Percentiles rank a stretch among this genome's conserved stretches.
These are phyloP conservation scores for Cadophora malorum DNA, from an alignment of 2,329 filamentous ascomycete species.

Conservation along the genomic window DNA sequence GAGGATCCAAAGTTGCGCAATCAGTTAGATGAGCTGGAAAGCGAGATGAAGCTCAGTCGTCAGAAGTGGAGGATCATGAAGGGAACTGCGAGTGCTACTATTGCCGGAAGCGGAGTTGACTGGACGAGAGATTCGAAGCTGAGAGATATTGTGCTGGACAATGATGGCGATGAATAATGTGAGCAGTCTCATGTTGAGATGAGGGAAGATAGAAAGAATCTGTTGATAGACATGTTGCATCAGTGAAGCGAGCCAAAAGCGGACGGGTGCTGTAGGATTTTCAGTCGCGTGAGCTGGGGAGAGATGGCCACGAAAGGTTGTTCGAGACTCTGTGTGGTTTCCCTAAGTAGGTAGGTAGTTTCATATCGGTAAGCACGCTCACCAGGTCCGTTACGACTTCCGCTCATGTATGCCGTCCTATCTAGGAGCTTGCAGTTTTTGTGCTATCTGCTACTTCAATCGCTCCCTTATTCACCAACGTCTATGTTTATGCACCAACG, in stretches of 20 bases:
- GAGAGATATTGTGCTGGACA: slow-evolving; percentile 74
- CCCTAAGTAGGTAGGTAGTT: too few relatives aligned
- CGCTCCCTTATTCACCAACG: too few relatives aligned
- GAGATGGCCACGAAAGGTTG: too few relatives aligned
- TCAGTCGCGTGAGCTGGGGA: too few relatives aligned
- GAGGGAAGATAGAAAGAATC: background rate
- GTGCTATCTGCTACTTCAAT: too few relatives aligned
- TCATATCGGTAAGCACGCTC: too few relatives aligned
- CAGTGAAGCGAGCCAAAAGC: background rate
- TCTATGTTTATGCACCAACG: too few relatives aligned
- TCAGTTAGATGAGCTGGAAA: slow-evolving; percentile 65
- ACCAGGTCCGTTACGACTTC: too few relatives aligned
- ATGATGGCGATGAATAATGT: slow-evolving; percentile 49
- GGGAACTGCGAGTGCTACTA: slow-evolving; percentile 76
- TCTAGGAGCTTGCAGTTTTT: too few relatives aligned
- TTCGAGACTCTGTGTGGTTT: too few relatives aligned
- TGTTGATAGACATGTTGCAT: background rate
- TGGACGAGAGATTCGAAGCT: slow-evolving; percentile 76
- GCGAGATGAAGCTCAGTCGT: slow-evolving; percentile 64
- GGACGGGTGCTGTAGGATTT: too few relatives aligned
- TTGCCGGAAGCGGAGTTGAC: slow-evolving; percentile 82
- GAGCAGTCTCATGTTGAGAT: background rate
- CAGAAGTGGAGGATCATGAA: slow-evolving; percentile 78
- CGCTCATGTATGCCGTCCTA: too few relatives aligned
- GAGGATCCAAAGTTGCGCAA: slow-evolving; percentile 57